Base-by-base conservation (phyloP, 371 early-diverging fungal genomes). In the Coemansia sp. region DNA sequence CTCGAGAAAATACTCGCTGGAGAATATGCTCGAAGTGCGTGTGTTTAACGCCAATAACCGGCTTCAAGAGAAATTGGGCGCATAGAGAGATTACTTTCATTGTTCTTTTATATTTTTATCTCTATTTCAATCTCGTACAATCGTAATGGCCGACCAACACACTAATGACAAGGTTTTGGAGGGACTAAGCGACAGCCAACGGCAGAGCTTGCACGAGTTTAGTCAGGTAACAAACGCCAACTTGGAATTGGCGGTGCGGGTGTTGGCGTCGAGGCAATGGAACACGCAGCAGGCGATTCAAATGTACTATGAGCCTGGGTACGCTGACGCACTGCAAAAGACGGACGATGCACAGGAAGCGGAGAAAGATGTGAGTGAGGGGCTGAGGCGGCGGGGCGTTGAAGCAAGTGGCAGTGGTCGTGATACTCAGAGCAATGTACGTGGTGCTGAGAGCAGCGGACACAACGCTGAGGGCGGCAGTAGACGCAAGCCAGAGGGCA, bases 1-100 rank as follows among this genome's bases (percentile, higher is more conserved):
- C 56, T 77, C 78, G 48, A 61, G 72, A 20, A 67, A 58, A 60
- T 82, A 71, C 74, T 81, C 68, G 61, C 69, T 67, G 67, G 79
- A 70, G 69, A 82, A 75, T 37, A 68, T 64, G 66, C 42, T 77
- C 4, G 79, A 71, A 59, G 69, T 68, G 53, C 56, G 69, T 7
- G 61, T 62, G 4, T 78, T 70, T 21, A 71, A 71, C 20, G 74
- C 72, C 18, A 68, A 61, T 12, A 77, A 68, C 66, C 66, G 78
- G 7, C 50, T 77, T 20, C 39, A 59, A 23, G 69, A 72, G 25
- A 40, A 56, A 16, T 48, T 66, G n/a, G 59, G 20, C 23, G n/a
- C 58, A 6, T 28, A 63, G 9, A 33, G 8, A 7, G 30, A 30
- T 30, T 55, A 9, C 62, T 50, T 52, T 50, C 23, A 25, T 23